phyloP scores from a whole-genome alignment of 2,329 filamentous ascomycete species.

The Colletotrichum musicola region DNA sequence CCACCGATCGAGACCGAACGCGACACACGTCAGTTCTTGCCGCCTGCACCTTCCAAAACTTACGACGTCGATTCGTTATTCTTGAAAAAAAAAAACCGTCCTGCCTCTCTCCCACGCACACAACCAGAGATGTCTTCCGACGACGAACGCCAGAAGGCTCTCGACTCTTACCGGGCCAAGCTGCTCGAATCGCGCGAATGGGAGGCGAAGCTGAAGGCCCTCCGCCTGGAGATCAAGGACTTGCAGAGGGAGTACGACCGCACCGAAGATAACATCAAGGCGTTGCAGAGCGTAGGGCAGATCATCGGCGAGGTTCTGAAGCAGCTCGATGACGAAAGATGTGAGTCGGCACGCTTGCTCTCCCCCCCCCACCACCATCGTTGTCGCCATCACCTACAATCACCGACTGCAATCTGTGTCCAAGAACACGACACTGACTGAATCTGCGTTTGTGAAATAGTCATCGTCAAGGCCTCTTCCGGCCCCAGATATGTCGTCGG shows the following conservation, averaged over 20 bases:
- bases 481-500: slow-evolving; percentile 98
- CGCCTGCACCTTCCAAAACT: neutral
- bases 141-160: slow-evolving; percentile 75
- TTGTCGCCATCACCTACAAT: neutral
- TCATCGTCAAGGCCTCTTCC: slow-evolving; percentile 98
- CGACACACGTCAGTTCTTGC: neutral
- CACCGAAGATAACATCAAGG: slow-evolving; percentile 99
- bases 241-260: slow-evolving; percentile 95
- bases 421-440: neutral
- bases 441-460: slow-evolving; percentile 58
- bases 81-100: neutral
- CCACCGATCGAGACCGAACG: neutral
- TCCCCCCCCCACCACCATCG: slow-evolving; percentile 16
- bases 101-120: slow-evolving; percentile 8
- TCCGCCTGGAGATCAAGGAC: slow-evolving; percentile 96
- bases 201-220: slow-evolving; percentile 96
- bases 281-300: slow-evolving; percentile 97
- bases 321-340: slow-evolving; percentile 98
- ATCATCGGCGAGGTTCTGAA: slow-evolving; percentile 99
- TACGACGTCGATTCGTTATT: neutral
- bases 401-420: neutral
- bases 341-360: slow-evolving; percentile 67
- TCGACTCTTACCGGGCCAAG: slow-evolving; percentile 83
- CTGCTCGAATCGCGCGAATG: slow-evolving; percentile 96
- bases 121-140: slow-evolving; percentile 63